Percentiles rank a stretch among this genome's conserved stretches.
These are phyloP conservation scores for Metarhizium robertsii DNA, from an alignment of 2,329 filamentous ascomycete genomes.

Conservation along the genomic window DNA sequence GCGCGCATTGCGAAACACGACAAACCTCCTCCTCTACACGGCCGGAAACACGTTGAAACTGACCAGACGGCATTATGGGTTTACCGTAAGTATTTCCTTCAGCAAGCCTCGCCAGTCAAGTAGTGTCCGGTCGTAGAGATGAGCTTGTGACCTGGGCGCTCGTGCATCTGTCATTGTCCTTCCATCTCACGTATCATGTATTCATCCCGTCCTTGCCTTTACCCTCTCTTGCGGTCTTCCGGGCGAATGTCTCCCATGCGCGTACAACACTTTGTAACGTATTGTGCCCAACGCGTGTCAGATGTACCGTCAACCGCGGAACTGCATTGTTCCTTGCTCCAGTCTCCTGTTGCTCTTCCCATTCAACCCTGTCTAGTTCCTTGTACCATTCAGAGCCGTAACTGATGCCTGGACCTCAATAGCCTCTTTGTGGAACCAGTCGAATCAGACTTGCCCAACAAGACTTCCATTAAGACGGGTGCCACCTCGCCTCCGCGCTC, in stretches of 20 bases:
- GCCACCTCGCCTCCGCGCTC: slow-evolving; percentile 25
- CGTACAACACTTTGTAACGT: not conserved
- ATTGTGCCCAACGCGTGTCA: not conserved
- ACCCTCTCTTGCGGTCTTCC: not conserved
- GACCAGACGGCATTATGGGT: slow-evolving; percentile 27
- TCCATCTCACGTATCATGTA: not conserved
- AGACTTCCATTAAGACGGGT: slow-evolving; percentile 21
- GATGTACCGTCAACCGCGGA: slow-evolving; percentile 1
- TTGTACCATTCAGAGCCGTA: not conserved
- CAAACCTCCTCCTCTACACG: not conserved
- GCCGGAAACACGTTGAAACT: not conserved
- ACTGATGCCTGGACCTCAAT: slow-evolving; percentile 11
- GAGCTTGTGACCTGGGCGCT: not conserved
- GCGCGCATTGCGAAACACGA: not conserved
- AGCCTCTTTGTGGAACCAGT: slow-evolving; percentile 38
- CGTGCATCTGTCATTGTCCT: not conserved
- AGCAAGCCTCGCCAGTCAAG: not conserved
- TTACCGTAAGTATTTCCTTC: slow-evolving; percentile 33
- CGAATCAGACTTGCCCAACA: slow-evolving; percentile 31
- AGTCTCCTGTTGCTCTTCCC: slow-evolving; percentile 1
- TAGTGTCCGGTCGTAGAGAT: not conserved
- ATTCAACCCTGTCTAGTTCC: not conserved
- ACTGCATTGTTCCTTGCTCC: slow-evolving; percentile 7
- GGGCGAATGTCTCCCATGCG: not conserved
- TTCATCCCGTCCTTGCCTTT: not conserved